These are phyloP conservation scores for Hylodesmum podocarpum DNA, from an alignment of 306 rosid species.

Conservation along the genomic window DNA sequence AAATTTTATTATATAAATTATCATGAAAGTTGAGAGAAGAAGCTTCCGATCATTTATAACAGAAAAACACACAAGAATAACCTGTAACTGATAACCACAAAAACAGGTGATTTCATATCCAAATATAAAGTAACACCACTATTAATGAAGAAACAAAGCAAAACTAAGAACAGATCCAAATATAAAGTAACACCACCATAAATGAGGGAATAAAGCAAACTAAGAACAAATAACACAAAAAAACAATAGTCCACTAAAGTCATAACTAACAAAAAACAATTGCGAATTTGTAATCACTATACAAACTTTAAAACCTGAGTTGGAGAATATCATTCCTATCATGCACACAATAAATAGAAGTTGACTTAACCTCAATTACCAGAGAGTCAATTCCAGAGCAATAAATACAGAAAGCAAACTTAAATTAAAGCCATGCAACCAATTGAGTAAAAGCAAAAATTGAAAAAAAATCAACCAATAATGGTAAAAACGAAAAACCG, in stretches of 20 bases:
- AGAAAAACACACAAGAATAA: background rate
- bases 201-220: background rate
- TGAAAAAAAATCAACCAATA: background rate
- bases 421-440: background rate
- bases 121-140: background rate
- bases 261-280: background rate
- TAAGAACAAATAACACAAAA: background rate
- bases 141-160: background rate
- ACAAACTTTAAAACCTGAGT: background rate
- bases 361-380: background rate
- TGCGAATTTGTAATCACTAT: background rate
- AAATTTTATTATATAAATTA: background rate
- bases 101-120: background rate
- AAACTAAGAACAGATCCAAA: background rate
- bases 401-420: conserved; percentile 1
- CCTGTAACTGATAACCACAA: conserved; percentile 4
- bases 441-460: background rate
- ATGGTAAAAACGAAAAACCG: background rate
- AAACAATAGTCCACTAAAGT: background rate
- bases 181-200: background rate
- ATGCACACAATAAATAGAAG: background rate
- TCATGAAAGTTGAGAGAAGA: conserved; percentile 4
- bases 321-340: background rate
- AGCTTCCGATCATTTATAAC: background rate
- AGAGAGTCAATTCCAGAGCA: conserved; percentile 9